Base-by-base conservation (phyloP, 192 early-diverging fungal species). In the Entophlyctis helioformis region DNA sequence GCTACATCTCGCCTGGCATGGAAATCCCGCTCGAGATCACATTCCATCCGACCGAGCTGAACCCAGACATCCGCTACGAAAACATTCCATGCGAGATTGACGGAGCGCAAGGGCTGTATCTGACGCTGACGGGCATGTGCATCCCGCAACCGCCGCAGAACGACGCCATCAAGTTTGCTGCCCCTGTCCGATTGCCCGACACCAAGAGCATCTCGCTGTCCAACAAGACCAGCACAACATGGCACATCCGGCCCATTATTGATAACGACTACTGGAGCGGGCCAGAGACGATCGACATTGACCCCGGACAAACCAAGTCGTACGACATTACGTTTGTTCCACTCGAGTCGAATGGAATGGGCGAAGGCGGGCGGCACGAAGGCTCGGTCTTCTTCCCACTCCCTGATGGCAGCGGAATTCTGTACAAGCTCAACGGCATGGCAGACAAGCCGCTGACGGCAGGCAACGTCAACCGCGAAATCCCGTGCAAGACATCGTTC, bases 1-100 rank as follows among this genome's bases (percentile, higher is more conserved):
- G 74, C 1, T 79, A 78, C 43, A 78, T 78, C 36, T 76, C 75
- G 2, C 75, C 76, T 10, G 71, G 74, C 24, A 72, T 78, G 66
- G 74, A 79, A 20, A 50, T 79, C 15, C 54, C 71, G 31, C 39
- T 79, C 23, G 76, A 79, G 43, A 69, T 79, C 21, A 62, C 60
- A 1, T 79, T 79, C 54, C 74, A 74, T 44, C 76, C 76, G 16
- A 35, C 38, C 11, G 63, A 71, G 31, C 25, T 79, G n/a, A 71
- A 68, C 44, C 57, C 63, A 24, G 74, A 74, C 37, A 68, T 78
- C 21, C 59, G 74, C 4, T 64, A 68, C 36, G 76, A 79, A 32
- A 72, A 63, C 36, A 40, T 79, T 34, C 39, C 46, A 8, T 74
- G 74, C 45, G 16, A 36, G 4, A 51, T 79, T 26, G 74, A 78